Base-by-base conservation (phyloP, 495 filamentous ascomycete genomes). In the Glonium stellatum region DNA sequence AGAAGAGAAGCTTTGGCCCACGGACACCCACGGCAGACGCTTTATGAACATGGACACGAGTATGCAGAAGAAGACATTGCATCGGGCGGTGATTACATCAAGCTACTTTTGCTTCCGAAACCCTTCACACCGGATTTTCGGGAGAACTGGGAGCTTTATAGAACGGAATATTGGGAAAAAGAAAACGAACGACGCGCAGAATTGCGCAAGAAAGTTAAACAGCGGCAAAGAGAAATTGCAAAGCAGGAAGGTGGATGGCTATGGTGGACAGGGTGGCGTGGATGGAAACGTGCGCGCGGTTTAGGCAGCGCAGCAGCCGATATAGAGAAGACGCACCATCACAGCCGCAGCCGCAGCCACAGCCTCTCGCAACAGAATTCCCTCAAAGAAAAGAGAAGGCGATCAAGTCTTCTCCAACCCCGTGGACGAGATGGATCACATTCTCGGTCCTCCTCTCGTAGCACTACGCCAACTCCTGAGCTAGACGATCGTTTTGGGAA, bases 101-200 rank as follows among this genome's bases (percentile, higher is more conserved):
- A 93, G 68, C 80, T 98, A 22, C 77, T 98, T 19, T 78, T 98
- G 12, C 80, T 97, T 39, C 91, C 93, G 5, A 98, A 98, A 72
- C 89, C 91, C 0, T 98, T 98, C 64, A 92, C 89, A 11, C 86
- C 95, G 0, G 88, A 88, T 55, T 97, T 98, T 69, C 83, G 93
- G n/a, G 90, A 96, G 68, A 95, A 95, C 60, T 98, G 93, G 93
- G 93, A 98, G 67, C 72, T 90, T 4, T 98, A 92, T 72, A 80
- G 95, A 36, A 81, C 85, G 27, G 91, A 96, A 59, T 98, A 95
- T 69, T 98, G 93, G 93, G 93, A 96, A 64, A 85, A 84, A 60
- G 95, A 98, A 72, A 98, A 98, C 66, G 90, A 93, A 73, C 82
- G 90, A 3, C 88, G 93, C 13, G 80, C 84, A 5, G 71, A 87